A percentile compares a stretch with the other conserved stretches of the same genome.
phyloP scores from a whole-genome alignment of 2,329 filamentous ascomycete species.

The Pyricularia grisea region DNA sequence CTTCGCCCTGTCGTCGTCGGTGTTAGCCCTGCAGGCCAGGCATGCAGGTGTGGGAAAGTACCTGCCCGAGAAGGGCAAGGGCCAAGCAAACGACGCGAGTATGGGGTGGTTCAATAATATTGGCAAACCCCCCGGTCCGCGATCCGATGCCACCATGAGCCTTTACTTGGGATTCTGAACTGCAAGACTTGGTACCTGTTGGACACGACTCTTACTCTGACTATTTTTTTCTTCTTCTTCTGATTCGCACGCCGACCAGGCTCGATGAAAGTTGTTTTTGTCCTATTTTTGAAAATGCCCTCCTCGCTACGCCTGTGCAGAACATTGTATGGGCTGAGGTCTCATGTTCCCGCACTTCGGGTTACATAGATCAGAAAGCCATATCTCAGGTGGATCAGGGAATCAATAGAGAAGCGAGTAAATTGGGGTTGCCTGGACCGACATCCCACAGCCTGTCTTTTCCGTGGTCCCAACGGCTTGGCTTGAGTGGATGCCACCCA shows the following conservation, averaged over 20 bases:
- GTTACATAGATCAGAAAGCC: background rate
- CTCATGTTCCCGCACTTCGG: background rate
- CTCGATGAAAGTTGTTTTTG: background rate
- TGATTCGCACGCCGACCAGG: background rate
- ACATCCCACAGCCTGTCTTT: background rate
- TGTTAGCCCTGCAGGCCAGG: background rate
- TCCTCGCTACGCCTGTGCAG: background rate
- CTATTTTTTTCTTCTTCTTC: background rate
- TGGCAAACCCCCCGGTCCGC: background rate
- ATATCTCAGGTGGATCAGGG: background rate
- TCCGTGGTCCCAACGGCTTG: background rate
- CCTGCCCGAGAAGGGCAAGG: constrained; percentile 6
- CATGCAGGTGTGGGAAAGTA: constrained; percentile 2
- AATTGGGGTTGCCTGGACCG: background rate
- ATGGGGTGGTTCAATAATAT: background rate
- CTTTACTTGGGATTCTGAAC: background rate
- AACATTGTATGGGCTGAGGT: background rate
- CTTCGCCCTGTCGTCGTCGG: background rate
- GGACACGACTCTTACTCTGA: background rate
- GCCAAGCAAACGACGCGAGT: background rate
- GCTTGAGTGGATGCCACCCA: background rate
- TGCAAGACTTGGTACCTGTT: background rate
- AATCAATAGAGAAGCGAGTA: background rate
- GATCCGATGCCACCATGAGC: background rate
- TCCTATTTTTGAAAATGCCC: background rate